These are phyloP conservation scores for Neodidymelliopsis sp. DNA, from an alignment of 2,329 filamentous ascomycete genomes.

Conservation along the genomic window DNA sequence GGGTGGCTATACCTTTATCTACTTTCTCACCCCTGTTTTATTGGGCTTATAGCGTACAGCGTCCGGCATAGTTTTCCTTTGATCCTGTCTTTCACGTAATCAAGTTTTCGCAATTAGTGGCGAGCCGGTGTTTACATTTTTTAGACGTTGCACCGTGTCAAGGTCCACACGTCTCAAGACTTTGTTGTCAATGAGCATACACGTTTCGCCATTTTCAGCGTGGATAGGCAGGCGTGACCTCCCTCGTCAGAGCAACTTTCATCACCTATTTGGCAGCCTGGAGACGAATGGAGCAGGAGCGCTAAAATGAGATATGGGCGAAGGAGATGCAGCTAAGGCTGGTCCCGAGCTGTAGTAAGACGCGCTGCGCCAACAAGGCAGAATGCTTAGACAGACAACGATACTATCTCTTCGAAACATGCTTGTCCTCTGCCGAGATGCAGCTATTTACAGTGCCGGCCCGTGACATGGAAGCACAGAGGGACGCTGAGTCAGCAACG, in stretches of 20 bases:
- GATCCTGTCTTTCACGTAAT: conserved; percentile 10
- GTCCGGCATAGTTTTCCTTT: conserved; percentile 29
- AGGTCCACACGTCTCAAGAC: conserved; percentile 11
- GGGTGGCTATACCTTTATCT: conserved; percentile 21
- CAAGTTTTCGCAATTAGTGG: not conserved
- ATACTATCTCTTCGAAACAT: not conserved
- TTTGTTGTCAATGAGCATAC: conserved; percentile 13
- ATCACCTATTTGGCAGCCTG: conserved; percentile 2
- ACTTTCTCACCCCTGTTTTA: conserved; percentile 21
- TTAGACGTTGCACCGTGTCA: conserved; percentile 15
- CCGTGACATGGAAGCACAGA: too few relatives aligned
- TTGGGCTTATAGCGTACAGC: conserved; percentile 46
- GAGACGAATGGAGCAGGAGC: conserved; percentile 5
- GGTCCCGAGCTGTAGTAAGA: conserved; percentile 10
- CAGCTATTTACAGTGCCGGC: too few relatives aligned
- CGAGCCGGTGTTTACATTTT: conserved; percentile 9
- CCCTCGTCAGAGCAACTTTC: not conserved
- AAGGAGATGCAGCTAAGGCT: conserved; percentile 11
- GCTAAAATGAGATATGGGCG: conserved; percentile 1
- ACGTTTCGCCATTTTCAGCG: conserved; percentile 3
- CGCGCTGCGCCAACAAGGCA: not conserved
- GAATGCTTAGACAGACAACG: conserved; percentile 1
- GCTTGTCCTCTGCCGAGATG: not conserved
- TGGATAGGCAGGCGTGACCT: not conserved
- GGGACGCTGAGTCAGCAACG: conserved; percentile 13